Conservation (phyloP, 1,139 yeast species). For the Candida sanyaensis region DNA sequence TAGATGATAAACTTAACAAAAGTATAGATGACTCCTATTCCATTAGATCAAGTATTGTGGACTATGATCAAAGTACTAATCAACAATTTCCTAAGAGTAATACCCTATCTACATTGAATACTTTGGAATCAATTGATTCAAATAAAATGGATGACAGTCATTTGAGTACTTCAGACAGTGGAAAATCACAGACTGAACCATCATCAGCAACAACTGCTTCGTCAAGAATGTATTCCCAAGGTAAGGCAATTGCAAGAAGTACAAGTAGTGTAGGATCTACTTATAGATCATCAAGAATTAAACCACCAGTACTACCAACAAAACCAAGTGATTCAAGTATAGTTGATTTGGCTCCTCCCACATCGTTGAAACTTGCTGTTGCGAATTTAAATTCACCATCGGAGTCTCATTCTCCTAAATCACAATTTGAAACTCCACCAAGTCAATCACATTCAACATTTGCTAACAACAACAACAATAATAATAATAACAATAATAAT, state of each 20-base stretch:
- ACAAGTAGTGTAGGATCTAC: constrained; percentile 15
- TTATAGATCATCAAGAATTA: constrained; percentile 15
- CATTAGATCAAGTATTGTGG: neutral
- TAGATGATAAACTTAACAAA: neutral
- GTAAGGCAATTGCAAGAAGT: constrained; percentile 9
- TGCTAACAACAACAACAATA: neutral
- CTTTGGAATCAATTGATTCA: constrained; percentile 10
- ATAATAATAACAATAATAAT: neutral
- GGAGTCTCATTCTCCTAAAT: neutral
- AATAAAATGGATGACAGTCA: constrained; percentile 6
- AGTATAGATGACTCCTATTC: neutral
- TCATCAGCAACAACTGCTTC: neutral
- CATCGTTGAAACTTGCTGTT: constrained; percentile 20
- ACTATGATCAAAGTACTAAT: neutral
- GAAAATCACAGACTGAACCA: constrained; percentile 1
- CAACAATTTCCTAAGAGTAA: neutral
- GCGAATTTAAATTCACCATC: constrained; percentile 7
- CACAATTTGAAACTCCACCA: constrained; percentile 10
- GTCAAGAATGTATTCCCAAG: constrained; percentile 3
- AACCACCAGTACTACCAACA: constrained; percentile 17
- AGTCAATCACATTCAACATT: constrained; percentile 18
- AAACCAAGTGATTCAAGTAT: neutral
- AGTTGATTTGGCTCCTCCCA: constrained; percentile 9
- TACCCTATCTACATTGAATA: neutral
- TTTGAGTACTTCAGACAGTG: constrained; percentile 1